Evolutionary conservation across 768 basidiomycete genomes (phyloP).

Genomic region (Mrakia blollopis): DNA sequence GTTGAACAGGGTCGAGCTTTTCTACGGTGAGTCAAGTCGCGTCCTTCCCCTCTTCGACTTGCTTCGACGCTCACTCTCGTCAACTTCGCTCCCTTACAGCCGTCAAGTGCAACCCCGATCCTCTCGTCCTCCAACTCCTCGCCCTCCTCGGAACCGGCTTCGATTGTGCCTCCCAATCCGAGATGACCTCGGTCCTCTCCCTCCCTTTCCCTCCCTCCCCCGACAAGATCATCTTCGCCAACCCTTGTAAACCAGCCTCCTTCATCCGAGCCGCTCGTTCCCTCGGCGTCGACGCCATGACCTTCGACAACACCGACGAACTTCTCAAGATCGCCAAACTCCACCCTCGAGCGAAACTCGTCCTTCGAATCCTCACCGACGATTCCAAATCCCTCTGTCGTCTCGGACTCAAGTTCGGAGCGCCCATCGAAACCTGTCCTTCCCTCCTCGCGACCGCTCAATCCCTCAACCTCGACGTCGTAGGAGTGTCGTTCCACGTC

Average conservation of each 20-base stretch:
- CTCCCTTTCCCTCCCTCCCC: conserved; percentile 62
- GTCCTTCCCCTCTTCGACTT: conserved; percentile 53
- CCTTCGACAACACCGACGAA: conserved; percentile 97
- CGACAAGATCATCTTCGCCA: conserved; percentile 88
- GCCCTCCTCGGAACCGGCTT: conserved; percentile 87
- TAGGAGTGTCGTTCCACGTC: conserved; percentile 96
- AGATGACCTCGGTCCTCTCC: conserved; percentile 73
- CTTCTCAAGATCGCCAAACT: conserved; percentile 81
- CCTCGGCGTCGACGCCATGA: conserved; percentile 83
- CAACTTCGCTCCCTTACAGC: conserved; percentile 50
- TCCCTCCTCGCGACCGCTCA: conserved; percentile 71
- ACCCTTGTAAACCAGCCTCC: conserved; percentile 94
- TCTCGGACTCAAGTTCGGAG: conserved; percentile 95
- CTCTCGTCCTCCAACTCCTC: conserved; percentile 83
- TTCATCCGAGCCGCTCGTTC: conserved; percentile 82
- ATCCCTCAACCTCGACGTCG: conserved; percentile 72
- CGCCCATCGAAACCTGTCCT: conserved; percentile 72
- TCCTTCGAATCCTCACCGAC: conserved; percentile 94
- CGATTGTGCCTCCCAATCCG: conserved; percentile 93
- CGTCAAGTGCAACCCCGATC: conserved; percentile 97
- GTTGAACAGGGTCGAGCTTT: conserved; percentile 83
- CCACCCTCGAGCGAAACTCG: conserved; percentile 75
- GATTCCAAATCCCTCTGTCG: conserved; percentile 91
- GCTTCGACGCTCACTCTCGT: background rate
- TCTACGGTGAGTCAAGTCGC: conserved; percentile 63